Conservation (phyloP, 2,329 filamentous ascomycete species). For the Tolypocladium guangdongense region DNA sequence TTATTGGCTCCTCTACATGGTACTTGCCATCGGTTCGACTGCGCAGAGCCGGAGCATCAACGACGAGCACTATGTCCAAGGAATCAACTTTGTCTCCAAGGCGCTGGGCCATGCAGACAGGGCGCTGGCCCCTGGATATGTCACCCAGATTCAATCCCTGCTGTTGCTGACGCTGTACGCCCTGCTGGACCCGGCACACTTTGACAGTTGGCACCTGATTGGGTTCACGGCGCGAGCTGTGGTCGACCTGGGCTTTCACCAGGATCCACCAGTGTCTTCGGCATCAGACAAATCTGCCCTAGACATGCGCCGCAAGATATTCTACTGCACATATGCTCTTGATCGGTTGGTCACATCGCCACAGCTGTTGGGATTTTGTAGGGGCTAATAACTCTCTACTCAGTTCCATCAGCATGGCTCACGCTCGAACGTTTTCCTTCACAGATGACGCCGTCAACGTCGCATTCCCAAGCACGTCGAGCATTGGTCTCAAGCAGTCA, state of each 20-base stretch:
- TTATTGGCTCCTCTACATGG: slow-evolving; percentile 80
- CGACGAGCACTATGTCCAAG: slow-evolving; percentile 49
- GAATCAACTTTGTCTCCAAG: slow-evolving; percentile 43
- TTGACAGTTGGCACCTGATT: slow-evolving; percentile 88
- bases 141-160: slow-evolving; percentile 77
- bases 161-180: slow-evolving; percentile 81
- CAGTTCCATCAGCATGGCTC: slow-evolving; percentile 79
- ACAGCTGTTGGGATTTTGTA: not conserved
- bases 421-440: slow-evolving; percentile 83
- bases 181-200: slow-evolving; percentile 80
- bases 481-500: slow-evolving; percentile 29
- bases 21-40: slow-evolving; percentile 71
- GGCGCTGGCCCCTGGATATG: slow-evolving; percentile 75
- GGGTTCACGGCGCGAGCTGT: slow-evolving; percentile 82
- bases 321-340: slow-evolving; percentile 82
- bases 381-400: slow-evolving; percentile 13
- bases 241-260: slow-evolving; percentile 84
- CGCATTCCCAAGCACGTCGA: slow-evolving; percentile 51
- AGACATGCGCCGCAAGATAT: slow-evolving; percentile 71
- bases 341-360: slow-evolving; percentile 52
- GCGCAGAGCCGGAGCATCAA: slow-evolving; percentile 61
- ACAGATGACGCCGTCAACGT: slow-evolving; percentile 82
- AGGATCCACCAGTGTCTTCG: slow-evolving; percentile 69
- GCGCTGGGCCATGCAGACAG: slow-evolving; percentile 71
- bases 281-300: slow-evolving; percentile 57